Percentiles rank a stretch among this genome's conserved stretches.
Conservation (phyloP, 2,329 filamentous ascomycete species). For the Myriosclerotinia scirpicola region DNA sequence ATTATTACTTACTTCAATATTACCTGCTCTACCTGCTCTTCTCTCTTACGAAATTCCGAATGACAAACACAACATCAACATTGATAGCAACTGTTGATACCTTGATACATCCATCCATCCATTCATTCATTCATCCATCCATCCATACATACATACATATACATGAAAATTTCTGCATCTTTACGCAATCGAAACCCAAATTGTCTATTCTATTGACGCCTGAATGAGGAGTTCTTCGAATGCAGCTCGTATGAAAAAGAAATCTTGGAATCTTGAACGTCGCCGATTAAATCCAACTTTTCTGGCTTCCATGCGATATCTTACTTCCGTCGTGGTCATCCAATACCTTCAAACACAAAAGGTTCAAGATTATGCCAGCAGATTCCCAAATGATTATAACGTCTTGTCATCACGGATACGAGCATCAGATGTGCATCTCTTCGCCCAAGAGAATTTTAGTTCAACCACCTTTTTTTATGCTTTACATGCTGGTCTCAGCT, state of each 20-base stretch:
- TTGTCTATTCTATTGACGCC: background rate
- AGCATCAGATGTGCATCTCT: slow-evolving; percentile 11
- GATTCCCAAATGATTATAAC: slow-evolving; percentile 24
- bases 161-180: background rate
- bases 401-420: slow-evolving; percentile 23
- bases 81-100: background rate
- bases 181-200: slow-evolving; percentile 5
- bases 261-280: slow-evolving; percentile 12
- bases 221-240: slow-evolving; percentile 3
- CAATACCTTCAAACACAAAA: slow-evolving; percentile 7
- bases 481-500: slow-evolving; percentile 20
- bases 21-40: no score
- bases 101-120: background rate
- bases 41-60: no score
- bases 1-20: no score
- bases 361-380: slow-evolving; percentile 21
- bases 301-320: slow-evolving; percentile 16
- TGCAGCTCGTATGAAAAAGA: slow-evolving; percentile 4
- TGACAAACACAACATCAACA: background rate
- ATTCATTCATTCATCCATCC: background rate
- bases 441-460: slow-evolving; percentile 18
- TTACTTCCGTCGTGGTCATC: slow-evolving; percentile 24
- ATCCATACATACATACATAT: background rate
- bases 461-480: slow-evolving; percentile 20
- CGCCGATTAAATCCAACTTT: slow-evolving; percentile 12